Conservation (phyloP, 441 rosid genomes). For the Croton setiger region DNA sequence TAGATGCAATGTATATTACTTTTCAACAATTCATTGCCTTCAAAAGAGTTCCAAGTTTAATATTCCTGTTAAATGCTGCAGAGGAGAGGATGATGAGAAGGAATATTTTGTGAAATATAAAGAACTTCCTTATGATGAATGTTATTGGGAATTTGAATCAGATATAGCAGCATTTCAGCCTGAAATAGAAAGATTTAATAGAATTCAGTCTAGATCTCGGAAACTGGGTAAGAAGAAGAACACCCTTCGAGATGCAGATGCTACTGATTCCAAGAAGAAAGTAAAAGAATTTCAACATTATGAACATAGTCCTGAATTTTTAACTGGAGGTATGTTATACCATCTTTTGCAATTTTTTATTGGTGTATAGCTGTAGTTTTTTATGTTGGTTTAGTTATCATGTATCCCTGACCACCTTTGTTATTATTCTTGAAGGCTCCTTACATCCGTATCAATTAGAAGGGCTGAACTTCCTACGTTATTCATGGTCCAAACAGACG, state of each 20-base stretch:
- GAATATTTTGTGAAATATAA: slow-evolving; percentile 96
- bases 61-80: slow-evolving; percentile 40
- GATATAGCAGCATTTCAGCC: slow-evolving; percentile 88
- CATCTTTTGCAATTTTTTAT: slow-evolving; percentile 5
- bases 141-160: slow-evolving; percentile 96
- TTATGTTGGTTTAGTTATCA: slow-evolving; percentile 19
- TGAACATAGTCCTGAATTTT: slow-evolving; percentile 87
- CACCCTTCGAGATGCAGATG: slow-evolving; percentile 38
- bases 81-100: slow-evolving; percentile 78
- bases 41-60: slow-evolving; percentile 6
- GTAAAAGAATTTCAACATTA: slow-evolving; percentile 79
- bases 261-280: slow-evolving; percentile 53
- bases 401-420: slow-evolving; percentile 23
- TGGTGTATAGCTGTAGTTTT: slow-evolving; percentile 15
- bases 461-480: slow-evolving; percentile 93
- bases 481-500: slow-evolving; percentile 95
- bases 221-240: slow-evolving; percentile 53
- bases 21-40: slow-evolving; percentile 17
- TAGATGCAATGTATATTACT: neutral
- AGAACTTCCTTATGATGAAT: slow-evolving; percentile 94
- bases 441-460: slow-evolving; percentile 98
- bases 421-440: slow-evolving; percentile 59
- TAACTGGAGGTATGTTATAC: slow-evolving; percentile 70
- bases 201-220: slow-evolving; percentile 61
- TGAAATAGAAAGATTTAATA: slow-evolving; percentile 75